Base-by-base conservation (phyloP, 202 grass and related monocot species). In the Saccharum hybrid region DNA sequence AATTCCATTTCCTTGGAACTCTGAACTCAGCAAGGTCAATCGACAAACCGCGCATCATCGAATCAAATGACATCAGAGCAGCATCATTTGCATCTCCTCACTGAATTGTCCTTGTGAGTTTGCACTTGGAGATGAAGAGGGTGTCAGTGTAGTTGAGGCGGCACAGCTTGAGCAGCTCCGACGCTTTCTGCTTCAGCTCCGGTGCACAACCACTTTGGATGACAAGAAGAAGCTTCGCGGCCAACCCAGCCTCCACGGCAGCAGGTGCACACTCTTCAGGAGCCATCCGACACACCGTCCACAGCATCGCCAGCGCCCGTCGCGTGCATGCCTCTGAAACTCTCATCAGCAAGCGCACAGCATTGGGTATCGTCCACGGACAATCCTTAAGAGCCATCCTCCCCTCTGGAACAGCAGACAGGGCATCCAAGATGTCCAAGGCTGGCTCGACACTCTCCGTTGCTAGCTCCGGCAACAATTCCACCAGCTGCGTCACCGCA, bases 61-160 rank as follows among this genome's bases (percentile, higher is more conserved):
- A 38, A 59, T 65, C 52, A 19, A 71, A 66, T 34, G 43, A 72
- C 71, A 71, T 41, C 72, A 78, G 43, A 77, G 57, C 19, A 77
- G 49, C 30, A 7, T 15, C 18, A 63, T 70, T 7, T 23, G 26
- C 36, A 49, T 59, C 48, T 36, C 22, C 8, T 92, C 85, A 94
- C 54, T 94, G 92, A 41, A 92, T 96, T 76, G 91, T 94, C 86
- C 91, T 87, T 4, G 96, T 96, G 88, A 99, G 88, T 80, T 90
- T 96, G 76, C 89, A 99, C 68, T 94, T 99, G 0, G 93, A 87
- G 64, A 96, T 90, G 86, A 99, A 99, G 9, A 86, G 61, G 0
- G 88, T 91, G 38, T 92, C 79, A 2, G 87, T 90, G 81, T 91
- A 94, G 77, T 96, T 94, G 77, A 89, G 66, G 57, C 86, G 90